Base-by-base conservation (phyloP, 768 basidiomycete species). In the Phylloporus rhodoxanthus region DNA sequence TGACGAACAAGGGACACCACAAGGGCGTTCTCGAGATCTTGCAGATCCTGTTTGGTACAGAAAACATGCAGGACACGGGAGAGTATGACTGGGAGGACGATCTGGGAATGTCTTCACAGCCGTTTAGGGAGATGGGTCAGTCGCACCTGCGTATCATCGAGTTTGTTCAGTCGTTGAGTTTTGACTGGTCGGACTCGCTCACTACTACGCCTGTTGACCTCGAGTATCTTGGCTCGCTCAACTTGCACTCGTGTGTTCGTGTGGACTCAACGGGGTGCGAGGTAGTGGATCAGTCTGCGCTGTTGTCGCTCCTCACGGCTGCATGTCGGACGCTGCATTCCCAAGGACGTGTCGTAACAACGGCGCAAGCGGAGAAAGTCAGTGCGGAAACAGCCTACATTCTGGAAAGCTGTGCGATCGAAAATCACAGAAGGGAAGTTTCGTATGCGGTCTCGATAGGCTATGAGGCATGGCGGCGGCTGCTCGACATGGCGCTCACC, bases 361-460 rank as follows among this genome's bases (percentile, higher is more conserved):
- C 75, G 9, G 72, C 76, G 0, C 84, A 91, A 49, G 74, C 74
- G 20, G 82, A 88, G 19, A 81, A 84, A 47, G 72, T 92, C 25
- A 74, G 74, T 38, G 67, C 70, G 3, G 95, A 97, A 67, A 81
- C 79, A 8, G 70, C 69, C 0, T 92, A 91, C 55, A 77, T 97
- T 39, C 59, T 96, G 53, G 83, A 87, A 62, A 89, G 88, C 47
- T 87, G 91, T 51, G 87, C 82, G 0, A 75, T 86, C 47, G 92
- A 93, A 66, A 97, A 97, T 58, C 86, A 92, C 63, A 82, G 88
- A 17, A 81, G 92, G 11, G 82, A 89, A 61, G 80, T 97, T 8
- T 72, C 78, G 3, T 76, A 84, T 60, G 85, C 91, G 11, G 74
- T 84, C 20, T 77, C 79, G 4, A 72, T 72, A 8, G 83, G 85